Base-by-base conservation (phyloP, 768 basidiomycete species). In the Suillus cothurnatus region DNA sequence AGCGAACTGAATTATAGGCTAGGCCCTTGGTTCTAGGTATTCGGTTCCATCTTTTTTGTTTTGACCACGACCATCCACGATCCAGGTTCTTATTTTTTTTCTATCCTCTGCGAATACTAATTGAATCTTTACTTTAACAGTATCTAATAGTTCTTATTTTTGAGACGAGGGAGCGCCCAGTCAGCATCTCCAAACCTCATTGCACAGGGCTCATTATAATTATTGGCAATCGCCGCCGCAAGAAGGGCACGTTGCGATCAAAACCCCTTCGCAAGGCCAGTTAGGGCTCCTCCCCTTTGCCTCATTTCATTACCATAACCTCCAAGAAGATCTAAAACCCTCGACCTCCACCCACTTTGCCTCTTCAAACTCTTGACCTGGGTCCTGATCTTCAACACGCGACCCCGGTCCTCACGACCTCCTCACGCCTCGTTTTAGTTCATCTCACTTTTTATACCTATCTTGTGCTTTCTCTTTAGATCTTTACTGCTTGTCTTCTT, bases 211-310 rank as follows among this genome's bases (percentile, higher is more conserved):
- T 71, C 69, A 63, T 68, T 70, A 74, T 78, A 77, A 74, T 75
- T 75, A 78, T 81, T 81, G 78, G 77, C 79, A 82, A 80, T 81
- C 81, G 78, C 79, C 80, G 83, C 79, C 79, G 79, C 79, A 76
- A 82, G 78, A 80, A 80, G 84, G 88, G 85, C 89, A 91, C 89
- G 88, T 90, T 90, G 88, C 81, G 81, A 90, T 89, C 88, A 89
- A 88, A 89, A 87, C 79, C 79, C 81, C 85, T 83, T 82, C 71
- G 73, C 77, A 74, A 70, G 53, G 73, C 59, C 68, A 74, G 75
- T 73, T 71, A 81, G 79, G 84, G 58, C 58, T 41, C 86, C 86
- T 85, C 73, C 81, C 84, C 81, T 83, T 80, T 83, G 81, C 84
- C 85, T 86, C 84, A 78, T 82, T 82, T 81, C 83, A 77, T 75